phyloP scores from a whole-genome alignment of 148 eudicot genomes.

The Amaranthus hypochondriacus region DNA sequence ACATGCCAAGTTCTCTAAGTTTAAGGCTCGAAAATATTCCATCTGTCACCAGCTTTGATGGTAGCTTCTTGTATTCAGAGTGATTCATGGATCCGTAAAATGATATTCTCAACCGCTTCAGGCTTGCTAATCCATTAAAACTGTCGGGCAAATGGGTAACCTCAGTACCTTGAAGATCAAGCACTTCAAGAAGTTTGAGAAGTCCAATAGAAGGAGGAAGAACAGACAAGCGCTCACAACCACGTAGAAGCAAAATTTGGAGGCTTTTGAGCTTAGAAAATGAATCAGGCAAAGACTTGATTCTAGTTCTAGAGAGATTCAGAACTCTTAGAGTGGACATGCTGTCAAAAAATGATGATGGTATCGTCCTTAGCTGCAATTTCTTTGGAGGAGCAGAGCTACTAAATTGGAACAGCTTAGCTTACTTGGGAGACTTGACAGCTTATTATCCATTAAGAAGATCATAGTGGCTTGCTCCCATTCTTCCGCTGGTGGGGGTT shows the following conservation, averaged over 20 bases:
- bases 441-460: conserved; percentile 25
- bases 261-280: conserved; percentile 23
- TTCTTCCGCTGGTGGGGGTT: conserved; percentile 21
- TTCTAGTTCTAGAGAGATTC: conserved; percentile 29
- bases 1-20: conserved; percentile 28
- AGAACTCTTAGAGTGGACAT: conserved; percentile 27
- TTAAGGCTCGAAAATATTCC: conserved; percentile 16
- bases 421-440: conserved; percentile 23
- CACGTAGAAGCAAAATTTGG: conserved; percentile 21
- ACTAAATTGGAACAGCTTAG: conserved; percentile 19
- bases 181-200: conserved; percentile 29
- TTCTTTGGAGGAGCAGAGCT: conserved; percentile 32
- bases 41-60: conserved; percentile 9
- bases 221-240: conserved; percentile 23
- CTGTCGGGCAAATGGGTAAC: conserved; percentile 24
- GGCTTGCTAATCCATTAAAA: conserved; percentile 13
- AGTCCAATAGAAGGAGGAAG: conserved; percentile 29
- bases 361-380: conserved; percentile 27
- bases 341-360: conserved; percentile 25
- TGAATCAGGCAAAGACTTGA: conserved; percentile 30
- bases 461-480: conserved; percentile 26
- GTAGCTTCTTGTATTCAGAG: conserved; percentile 21
- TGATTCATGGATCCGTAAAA: conserved; percentile 26
- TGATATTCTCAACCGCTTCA: conserved; percentile 29
- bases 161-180: conserved; percentile 34